These are phyloP conservation scores for Penicillium aurantiogriseum DNA, from an alignment of 2,329 filamentous ascomycete species.

Conservation along the genomic window DNA sequence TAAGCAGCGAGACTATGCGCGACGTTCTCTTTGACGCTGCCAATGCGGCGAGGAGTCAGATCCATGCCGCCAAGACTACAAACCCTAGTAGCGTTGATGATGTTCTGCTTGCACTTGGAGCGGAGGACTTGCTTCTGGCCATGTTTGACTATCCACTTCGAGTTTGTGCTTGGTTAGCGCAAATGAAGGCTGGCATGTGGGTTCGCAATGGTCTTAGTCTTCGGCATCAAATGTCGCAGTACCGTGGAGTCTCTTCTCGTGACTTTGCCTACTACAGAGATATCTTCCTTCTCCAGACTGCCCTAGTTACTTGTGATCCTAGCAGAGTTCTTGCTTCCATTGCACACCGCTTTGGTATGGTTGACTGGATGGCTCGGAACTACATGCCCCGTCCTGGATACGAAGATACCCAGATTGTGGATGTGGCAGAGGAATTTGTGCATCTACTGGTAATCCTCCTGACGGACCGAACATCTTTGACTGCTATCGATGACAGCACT, in stretches of 20 bases:
- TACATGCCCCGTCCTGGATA: slow-evolving; percentile 73
- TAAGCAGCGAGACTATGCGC: slow-evolving; percentile 66
- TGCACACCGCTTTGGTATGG: slow-evolving; percentile 86
- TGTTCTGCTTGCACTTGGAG: slow-evolving; percentile 44
- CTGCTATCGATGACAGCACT: slow-evolving; percentile 37
- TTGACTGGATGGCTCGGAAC: slow-evolving; percentile 79
- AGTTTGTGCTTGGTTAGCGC: slow-evolving; percentile 92
- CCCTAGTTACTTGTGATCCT: slow-evolving; percentile 80
- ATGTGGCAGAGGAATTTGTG: slow-evolving; percentile 93
- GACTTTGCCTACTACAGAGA: slow-evolving; percentile 94
- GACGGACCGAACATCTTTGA: slow-evolving; percentile 79
- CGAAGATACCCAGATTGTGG: slow-evolving; percentile 83
- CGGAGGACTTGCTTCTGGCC: slow-evolving; percentile 79
- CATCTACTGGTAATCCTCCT: slow-evolving; percentile 88
- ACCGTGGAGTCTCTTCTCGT: slow-evolving; percentile 81
- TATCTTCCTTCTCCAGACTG: slow-evolving; percentile 88
- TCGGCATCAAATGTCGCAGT: slow-evolving; percentile 90
- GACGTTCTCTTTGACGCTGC: slow-evolving; percentile 70
- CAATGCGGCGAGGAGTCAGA: slow-evolving; percentile 41
- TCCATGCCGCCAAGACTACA: slow-evolving; percentile 63
- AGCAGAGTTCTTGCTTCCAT: slow-evolving; percentile 82
- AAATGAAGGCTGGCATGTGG: slow-evolving; percentile 99
- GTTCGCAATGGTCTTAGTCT: slow-evolving; percentile 95
- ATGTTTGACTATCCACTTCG: slow-evolving; percentile 91
- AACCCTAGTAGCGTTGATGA: slow-evolving; percentile 58